A percentile compares a stretch with the other conserved stretches of the same genome.
These are phyloP conservation scores for Cladosporium colombiae DNA, from an alignment of 2,329 filamentous ascomycete genomes.

Conservation along the genomic window DNA sequence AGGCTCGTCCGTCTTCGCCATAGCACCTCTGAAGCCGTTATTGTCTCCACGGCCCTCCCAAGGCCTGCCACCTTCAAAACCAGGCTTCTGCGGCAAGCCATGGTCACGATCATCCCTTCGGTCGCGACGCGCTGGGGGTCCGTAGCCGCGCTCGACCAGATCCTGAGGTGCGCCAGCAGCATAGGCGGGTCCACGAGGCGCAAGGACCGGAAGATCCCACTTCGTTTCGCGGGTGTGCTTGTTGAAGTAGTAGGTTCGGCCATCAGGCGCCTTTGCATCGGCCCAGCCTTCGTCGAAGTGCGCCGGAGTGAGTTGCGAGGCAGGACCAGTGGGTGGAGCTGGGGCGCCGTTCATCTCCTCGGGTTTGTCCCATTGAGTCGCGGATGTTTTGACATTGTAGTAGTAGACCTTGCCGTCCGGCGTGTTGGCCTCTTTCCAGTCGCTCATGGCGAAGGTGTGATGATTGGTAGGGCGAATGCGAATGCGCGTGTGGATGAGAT, in stretches of 20 bases:
- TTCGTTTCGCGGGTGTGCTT: slow-evolving; percentile 87
- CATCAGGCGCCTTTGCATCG: slow-evolving; percentile 83
- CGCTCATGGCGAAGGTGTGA: slow-evolving; percentile 10
- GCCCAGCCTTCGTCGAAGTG: slow-evolving; percentile 72
- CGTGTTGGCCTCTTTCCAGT: slow-evolving; percentile 32
- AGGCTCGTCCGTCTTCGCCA: slow-evolving; percentile 49
- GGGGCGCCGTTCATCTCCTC: slow-evolving; percentile 55
- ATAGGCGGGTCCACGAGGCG: slow-evolving; percentile 45
- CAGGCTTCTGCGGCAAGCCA: slow-evolving; percentile 44
- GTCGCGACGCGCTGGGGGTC: slow-evolving; percentile 32
- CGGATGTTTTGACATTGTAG: slow-evolving; percentile 82
- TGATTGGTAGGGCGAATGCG: not conserved
- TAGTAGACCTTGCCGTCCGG: slow-evolving; percentile 76
- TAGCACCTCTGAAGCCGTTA: slow-evolving; percentile 37
- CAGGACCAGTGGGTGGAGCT: slow-evolving; percentile 72
- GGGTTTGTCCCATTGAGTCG: slow-evolving; percentile 93
- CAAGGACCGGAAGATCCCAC: slow-evolving; percentile 76
- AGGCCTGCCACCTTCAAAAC: slow-evolving; percentile 35
- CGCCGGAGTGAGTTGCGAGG: slow-evolving; percentile 54
- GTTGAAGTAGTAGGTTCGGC: slow-evolving; percentile 92
- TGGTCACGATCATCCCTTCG: slow-evolving; percentile 40
- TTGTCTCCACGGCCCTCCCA: slow-evolving; percentile 36
- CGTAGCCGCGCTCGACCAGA: slow-evolving; percentile 25
- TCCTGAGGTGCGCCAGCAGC: slow-evolving; percentile 54
- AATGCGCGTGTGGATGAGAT: not conserved